phyloP scores from a whole-genome alignment of 176 grass and related monocot species.

The Zea mays region DNA sequence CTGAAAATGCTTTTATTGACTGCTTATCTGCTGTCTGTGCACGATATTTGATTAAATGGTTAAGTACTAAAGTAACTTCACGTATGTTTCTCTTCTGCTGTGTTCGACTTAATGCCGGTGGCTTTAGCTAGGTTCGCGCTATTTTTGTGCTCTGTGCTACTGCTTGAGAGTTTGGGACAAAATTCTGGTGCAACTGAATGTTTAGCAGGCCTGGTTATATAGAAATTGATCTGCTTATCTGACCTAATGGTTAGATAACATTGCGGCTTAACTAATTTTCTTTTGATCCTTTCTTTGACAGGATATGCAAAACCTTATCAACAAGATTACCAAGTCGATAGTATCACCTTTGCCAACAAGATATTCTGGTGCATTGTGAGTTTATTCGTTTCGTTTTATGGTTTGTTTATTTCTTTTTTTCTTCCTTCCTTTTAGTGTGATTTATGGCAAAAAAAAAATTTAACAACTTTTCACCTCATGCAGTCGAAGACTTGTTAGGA shows the following conservation, averaged over 20 bases:
- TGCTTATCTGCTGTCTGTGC: neutral
- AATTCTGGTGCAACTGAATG: neutral
- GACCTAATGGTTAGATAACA: neutral
- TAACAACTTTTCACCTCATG: slow-evolving; percentile 33
- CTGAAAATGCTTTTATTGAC: slow-evolving; percentile 16
- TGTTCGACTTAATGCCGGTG: neutral
- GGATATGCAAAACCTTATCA: slow-evolving; percentile 81
- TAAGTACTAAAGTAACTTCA: neutral
- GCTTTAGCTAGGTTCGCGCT: neutral
- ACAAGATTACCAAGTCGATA: slow-evolving; percentile 88
- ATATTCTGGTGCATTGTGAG: slow-evolving; percentile 89
- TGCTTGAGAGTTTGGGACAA: neutral
- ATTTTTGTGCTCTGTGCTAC: neutral
- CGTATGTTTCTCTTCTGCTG: neutral
- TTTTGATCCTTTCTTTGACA: slow-evolving; percentile 30
- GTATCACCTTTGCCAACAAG: slow-evolving; percentile 65
- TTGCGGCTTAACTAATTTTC: neutral
- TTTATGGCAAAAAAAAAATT: no score
- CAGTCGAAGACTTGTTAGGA: slow-evolving; percentile 82
- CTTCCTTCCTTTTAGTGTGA: no score
- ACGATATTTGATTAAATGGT: neutral
- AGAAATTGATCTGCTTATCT: neutral
- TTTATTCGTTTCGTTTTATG: neutral
- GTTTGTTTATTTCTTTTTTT: neutral
- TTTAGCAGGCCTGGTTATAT: neutral